Base-by-base conservation (phyloP, 2,329 filamentous ascomycete genomes). In the Curvularia sp. region DNA sequence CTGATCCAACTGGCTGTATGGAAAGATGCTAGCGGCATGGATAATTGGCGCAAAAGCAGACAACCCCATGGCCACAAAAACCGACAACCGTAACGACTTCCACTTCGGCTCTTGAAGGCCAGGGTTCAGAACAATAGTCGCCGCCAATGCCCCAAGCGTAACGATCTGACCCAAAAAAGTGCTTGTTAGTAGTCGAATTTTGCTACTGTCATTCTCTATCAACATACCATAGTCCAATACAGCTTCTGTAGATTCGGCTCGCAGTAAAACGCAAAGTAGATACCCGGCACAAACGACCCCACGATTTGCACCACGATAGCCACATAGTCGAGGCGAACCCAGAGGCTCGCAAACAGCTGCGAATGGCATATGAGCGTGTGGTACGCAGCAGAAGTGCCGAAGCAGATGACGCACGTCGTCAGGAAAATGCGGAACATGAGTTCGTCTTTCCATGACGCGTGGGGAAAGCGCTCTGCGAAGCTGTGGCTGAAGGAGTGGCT, bases 251-350 rank as follows among this genome's bases (percentile, higher is more conserved):
- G 59, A 5, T 41, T 8, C 0, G 67, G 51, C 9, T 77, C 65
- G 57, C 78, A 80, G 20, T 77, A 75, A 61, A 85, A 83, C n/a
- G 77, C 78, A 66, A 84, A 83, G 64, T 83, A 82, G 59, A 98
- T 79, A 53, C 90, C 90, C 2, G 93, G 92, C 51, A 97, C 86
- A 72, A 93, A 96, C 73, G 89, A 93, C 9, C 93, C 93, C 56
- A 93, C 89, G 57, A 97, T 97, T 62, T 97, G 81, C 47, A 88
- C 85, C 28, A 97, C 90, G 66, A 98, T 97, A 12, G 93, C 94
- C 7, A 93, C 86, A 75, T 97, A 97, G 75, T 98, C 93, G 58
- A 97, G 80, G 74, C 94, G 90, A 75, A 97, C 97, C 22, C 92
- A 92, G 80, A 92, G 89, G 64, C 85, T 88, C 2, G 89, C 87